phyloP scores from a whole-genome alignment of 1,284 basidiomycete species.

The Caloboletus firmus region DNA sequence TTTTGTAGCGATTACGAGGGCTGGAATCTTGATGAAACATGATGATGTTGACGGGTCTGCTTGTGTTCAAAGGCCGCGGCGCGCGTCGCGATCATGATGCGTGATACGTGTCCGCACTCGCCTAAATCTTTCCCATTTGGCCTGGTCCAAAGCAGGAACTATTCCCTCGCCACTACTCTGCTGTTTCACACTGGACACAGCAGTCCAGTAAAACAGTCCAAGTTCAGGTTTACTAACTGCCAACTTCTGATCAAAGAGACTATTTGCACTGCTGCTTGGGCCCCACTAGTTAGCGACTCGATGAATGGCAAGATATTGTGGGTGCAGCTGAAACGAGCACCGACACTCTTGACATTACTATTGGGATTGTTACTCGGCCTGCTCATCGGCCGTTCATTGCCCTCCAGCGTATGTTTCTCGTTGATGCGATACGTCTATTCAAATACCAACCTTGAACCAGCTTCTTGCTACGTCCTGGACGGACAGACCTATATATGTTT shows the following conservation, averaged over 20 bases:
- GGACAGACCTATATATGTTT: conserved; percentile 47
- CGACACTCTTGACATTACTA: conserved; percentile 55
- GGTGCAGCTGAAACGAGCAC: conserved; percentile 38
- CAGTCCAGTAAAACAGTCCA: neutral
- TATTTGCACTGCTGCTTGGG: neutral
- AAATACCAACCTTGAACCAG: conserved; percentile 11
- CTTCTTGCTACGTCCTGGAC: conserved; percentile 48
- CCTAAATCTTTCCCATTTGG: neutral
- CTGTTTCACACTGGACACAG: neutral
- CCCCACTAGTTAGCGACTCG: conserved; percentile 1
- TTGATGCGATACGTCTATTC: neutral
- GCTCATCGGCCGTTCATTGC: conserved; percentile 56
- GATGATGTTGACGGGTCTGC: no score
- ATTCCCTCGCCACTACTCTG: neutral
- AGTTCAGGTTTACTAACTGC: neutral
- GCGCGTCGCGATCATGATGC: neutral
- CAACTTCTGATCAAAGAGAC: neutral
- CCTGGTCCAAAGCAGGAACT: neutral
- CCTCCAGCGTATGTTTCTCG: conserved; percentile 43
- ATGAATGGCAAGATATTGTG: conserved; percentile 33
- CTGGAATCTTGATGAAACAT: neutral
- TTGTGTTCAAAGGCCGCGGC: neutral
- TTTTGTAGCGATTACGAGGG: neutral
- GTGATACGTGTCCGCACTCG: neutral
- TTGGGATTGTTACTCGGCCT: conserved; percentile 70